These are phyloP conservation scores for Jackrogersella minutella DNA, from an alignment of 495 filamentous ascomycete species.

Conservation along the genomic window DNA sequence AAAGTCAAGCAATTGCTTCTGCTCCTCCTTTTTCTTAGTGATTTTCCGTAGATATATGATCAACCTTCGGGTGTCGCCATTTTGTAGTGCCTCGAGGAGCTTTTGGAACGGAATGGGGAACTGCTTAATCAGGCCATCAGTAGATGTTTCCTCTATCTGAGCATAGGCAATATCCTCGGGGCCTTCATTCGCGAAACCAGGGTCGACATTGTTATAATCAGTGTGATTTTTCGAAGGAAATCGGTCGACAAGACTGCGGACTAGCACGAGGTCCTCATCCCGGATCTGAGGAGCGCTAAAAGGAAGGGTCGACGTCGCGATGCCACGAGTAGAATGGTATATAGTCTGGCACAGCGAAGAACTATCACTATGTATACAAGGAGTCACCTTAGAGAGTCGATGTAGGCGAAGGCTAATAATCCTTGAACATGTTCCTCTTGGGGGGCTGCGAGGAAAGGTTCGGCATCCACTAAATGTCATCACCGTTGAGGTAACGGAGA, in stretches of 20 bases:
- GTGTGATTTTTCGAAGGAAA: background rate
- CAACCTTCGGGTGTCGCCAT: constrained; percentile 30
- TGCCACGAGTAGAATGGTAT: background rate
- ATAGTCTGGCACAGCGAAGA: background rate
- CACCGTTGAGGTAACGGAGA: constrained; percentile 12
- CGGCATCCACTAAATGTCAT: constrained; percentile 14
- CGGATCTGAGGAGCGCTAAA: background rate
- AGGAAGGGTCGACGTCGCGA: constrained; percentile 3
- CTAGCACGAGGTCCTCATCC: background rate
- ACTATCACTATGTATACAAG: too few species aligned
- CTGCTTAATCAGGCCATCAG: background rate
- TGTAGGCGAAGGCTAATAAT: constrained; percentile 29
- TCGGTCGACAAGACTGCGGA: constrained; percentile 4
- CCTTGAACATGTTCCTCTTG: constrained; percentile 31
- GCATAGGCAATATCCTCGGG: background rate
- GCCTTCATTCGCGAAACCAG: background rate
- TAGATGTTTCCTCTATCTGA: background rate
- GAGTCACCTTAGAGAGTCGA: constrained; percentile 18
- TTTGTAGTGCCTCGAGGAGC: constrained; percentile 29
- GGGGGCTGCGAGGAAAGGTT: constrained; percentile 18
- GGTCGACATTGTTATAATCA: background rate
- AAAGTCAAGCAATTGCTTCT: constrained; percentile 20
- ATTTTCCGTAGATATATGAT: constrained; percentile 27
- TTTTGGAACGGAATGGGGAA: constrained; percentile 17
- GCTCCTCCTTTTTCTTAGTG: constrained; percentile 9